A percentile compares a stretch with the other conserved stretches of the same genome.
Conservation (phyloP, 2,329 filamentous ascomycete species). For the Aspergillus sp. region DNA sequence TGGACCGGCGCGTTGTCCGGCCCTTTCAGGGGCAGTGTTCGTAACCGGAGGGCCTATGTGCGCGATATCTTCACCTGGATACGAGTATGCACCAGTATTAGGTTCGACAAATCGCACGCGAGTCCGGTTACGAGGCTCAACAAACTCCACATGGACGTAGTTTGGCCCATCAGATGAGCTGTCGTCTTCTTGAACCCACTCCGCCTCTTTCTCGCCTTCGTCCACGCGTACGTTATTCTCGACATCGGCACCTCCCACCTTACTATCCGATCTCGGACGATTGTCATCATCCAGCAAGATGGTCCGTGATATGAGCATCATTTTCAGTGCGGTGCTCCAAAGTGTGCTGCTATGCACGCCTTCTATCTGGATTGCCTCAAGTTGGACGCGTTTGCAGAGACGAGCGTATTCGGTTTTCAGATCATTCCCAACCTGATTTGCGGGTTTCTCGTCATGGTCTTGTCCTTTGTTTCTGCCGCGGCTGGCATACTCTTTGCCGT, state of each 20-base stretch:
- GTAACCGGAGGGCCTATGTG: not conserved
- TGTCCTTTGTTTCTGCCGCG: not conserved
- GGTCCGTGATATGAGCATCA: conserved; percentile 31
- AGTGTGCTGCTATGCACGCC: conserved; percentile 29
- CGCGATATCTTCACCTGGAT: not conserved
- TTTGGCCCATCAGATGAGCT: not conserved
- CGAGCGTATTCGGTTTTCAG: conserved; percentile 27
- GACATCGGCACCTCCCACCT: not conserved
- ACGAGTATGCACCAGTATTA: too few relatives aligned
- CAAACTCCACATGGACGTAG: too few relatives aligned
- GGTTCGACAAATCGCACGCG: too few relatives aligned
- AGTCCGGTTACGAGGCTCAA: too few relatives aligned
- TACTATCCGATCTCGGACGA: conserved; percentile 7
- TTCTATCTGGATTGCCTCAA: conserved; percentile 30
- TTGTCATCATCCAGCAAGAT: conserved; percentile 35
- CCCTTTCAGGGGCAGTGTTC: not conserved
- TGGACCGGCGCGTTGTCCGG: conserved; percentile 6
- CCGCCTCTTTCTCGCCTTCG: conserved; percentile 4
- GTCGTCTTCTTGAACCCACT: not conserved
- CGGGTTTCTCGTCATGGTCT: conserved; percentile 13
- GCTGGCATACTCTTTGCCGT: not conserved
- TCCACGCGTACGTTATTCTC: not conserved
- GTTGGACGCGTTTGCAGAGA: conserved; percentile 32
- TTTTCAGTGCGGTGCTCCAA: conserved; percentile 31
- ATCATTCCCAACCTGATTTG: conserved; percentile 29